Base-by-base conservation (phyloP, 2,329 filamentous ascomycete species). In the Fusarium sp. region DNA sequence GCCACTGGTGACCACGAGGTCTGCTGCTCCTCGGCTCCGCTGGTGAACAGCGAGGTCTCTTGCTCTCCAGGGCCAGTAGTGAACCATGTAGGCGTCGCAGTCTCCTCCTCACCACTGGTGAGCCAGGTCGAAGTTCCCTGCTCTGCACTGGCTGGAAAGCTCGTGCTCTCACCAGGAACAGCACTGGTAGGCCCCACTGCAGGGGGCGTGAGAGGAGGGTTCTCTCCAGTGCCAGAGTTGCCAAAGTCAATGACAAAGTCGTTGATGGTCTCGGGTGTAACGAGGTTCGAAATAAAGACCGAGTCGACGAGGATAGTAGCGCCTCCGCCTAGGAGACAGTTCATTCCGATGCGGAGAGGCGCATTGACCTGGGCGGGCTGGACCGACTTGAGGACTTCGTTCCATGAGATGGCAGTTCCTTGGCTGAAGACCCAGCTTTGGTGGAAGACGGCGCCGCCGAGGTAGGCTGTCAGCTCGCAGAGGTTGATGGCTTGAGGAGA, bases 241-340 rank as follows among this genome's bases (percentile, higher is more conserved):
- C 64, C 56, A 61, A 61, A 73, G 45, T 71, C 63, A 13, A 73
- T 34, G 16, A 16, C 35, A 54, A 68, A 60, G 18, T 60, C 25
- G 41, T 66, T 56, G 25, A 73, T 73, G 37, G 63, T 73, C 48
- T 61, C 25, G 3, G 71, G 71, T 14, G 71, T 73, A 30, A 71
- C 68, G 4, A 66, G 30, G 52, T 73, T 68, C 14, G 68, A 71
- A 10, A 73, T 60, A 35, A 73, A 73, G 59, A 73, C 59, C 2
- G 66, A 67, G 45, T 73, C 71, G 48, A 73, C 48, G 27, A 66
- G 60, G 6, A 73, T 34, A 3, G 57, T 52, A 9, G 65, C 59
- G 0, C 41, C 41, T 7, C 68, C 68, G 1, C 68, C 68, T 0
- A 35, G 2, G 8, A 48, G 18, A 27, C 71, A 73, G 20, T 37